Percentiles rank a stretch among this genome's conserved stretches.
These are phyloP conservation scores for Xylaria nigripes DNA, from an alignment of 495 filamentous ascomycete species.

Conservation along the genomic window DNA sequence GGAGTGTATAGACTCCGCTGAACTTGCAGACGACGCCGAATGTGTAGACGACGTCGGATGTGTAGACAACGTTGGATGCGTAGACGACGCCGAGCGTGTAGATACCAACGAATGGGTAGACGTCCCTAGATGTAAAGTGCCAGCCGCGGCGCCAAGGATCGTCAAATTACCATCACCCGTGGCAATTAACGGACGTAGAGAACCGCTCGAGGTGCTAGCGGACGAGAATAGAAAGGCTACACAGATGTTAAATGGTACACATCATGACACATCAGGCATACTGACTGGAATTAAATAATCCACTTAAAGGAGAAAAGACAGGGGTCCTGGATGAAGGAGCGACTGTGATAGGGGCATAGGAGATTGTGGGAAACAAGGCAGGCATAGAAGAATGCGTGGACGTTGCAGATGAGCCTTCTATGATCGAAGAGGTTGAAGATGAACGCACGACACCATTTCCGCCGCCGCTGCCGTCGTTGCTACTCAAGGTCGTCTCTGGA, in stretches of 20 bases:
- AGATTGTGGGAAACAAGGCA: conserved; percentile 27
- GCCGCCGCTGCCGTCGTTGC: conserved; percentile 18
- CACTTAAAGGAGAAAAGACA: conserved; percentile 35
- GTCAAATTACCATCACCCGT: conserved; percentile 16
- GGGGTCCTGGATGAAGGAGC: conserved; percentile 39
- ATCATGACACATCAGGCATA: background rate
- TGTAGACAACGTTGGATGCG: background rate
- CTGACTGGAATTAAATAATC: conserved; percentile 4
- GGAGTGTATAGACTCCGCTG: conserved; percentile 7
- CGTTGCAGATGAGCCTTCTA: conserved; percentile 25
- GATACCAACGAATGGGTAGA: background rate
- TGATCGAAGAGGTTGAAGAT: conserved; percentile 17
- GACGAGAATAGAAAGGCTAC: conserved; percentile 31
- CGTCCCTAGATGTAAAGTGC: background rate
- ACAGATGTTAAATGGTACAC: background rate
- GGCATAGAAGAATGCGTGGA: conserved; percentile 28
- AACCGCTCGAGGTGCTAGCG: conserved; percentile 29
- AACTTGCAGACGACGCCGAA: background rate
- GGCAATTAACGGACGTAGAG: conserved; percentile 19
- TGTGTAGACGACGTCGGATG: conserved; percentile 1
- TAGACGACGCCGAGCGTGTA: conserved; percentile 4
- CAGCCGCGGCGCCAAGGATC: conserved; percentile 2
- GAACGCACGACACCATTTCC: conserved; percentile 10
- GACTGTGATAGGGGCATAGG: conserved; percentile 38
- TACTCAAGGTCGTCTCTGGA: background rate